Evolutionary conservation across 371 early-diverging fungal genomes (phyloP), one percentile per base, ranked within the genome.

Genomic region (Zancudomyces culisetae): DNA sequence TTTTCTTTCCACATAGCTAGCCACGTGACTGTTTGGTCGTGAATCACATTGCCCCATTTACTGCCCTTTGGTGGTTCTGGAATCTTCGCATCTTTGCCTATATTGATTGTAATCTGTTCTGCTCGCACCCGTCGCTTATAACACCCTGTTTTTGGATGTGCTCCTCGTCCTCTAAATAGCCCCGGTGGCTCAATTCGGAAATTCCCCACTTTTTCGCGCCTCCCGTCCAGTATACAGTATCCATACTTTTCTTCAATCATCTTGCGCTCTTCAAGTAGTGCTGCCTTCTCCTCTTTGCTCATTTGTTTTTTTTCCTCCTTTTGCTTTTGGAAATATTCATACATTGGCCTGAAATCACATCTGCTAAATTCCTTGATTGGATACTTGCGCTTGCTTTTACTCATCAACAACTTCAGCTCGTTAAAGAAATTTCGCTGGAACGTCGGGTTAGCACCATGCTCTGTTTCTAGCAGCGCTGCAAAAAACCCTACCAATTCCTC

Each of bases 1-100:
- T 90, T 93, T 60, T 95, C 96, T 59, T 87, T 91, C 98, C 98
- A 97, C 27, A 76, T 90, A 2, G 98, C 98, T 28, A 97, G 70
- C 98, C 98, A 97, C 18, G 90, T 87, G 28, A 90, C 91, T 1
- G 80, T 85, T 58, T 83, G 81, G 57, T 94, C 90, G 60, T 94
- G 85, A 2, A 83, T 74, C 41, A 95, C 77, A 10, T 70, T 64
- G 40, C 75, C 85, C 97, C 98, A 97, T 40, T 71, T 66, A 62
- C 90, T 93, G 20, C 95, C 96, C 0, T 72, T 64, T 18, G 94
- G 94, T 15, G 94, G 78, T 21, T 70, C 67, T 15, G 98, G 98
- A 6, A 94, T 62, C 47, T 69, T 64, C 15, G 87, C 87, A 42
- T 72, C 75, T 45, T 77, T 61, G 45, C 88, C 83, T 52, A 97